Base-by-base conservation (phyloP, 768 basidiomycete genomes). In the Lactarius deliciosus region DNA sequence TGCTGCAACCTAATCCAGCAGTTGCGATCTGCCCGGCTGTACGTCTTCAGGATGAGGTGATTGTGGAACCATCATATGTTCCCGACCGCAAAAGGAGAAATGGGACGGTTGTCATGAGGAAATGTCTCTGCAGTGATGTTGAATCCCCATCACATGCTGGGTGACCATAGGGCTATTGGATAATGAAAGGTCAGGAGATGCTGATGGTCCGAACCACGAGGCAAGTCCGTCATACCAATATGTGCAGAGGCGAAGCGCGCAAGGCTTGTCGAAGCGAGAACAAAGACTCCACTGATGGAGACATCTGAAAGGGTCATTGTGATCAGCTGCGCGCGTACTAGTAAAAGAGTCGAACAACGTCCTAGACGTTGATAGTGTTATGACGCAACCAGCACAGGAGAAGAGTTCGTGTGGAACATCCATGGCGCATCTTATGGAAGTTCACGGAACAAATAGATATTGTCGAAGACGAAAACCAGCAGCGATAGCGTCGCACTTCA, bases 31-130 rank as follows among this genome's bases (percentile, higher is more conserved):
- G 71, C 88, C 88, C 0, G 22, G 83, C 88, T 0, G 85, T 84
- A 86, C 73, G 74, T 87, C 85, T 2, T 79, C 79, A 0, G 76
- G 70, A 72, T 86, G 80, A 2, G 89, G 88, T 0, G 88, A 88
- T 77, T 77, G 71, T 89, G 86, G 75, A 88, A 87, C 88, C 87
- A 85, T 80, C 81, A 81, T 7, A 76, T 84, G 61, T 71, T 77
- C 74, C 62, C 76, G 78, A 65, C 72, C 59, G 64, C 50, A 32
- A 81, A 77, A 2, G 82, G 81, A 0, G 72, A 68, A 7, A 80
- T 85, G 30, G 89, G 87, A 2, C 88, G 83, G 73, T 89, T 89
- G 71, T 89, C 88, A 74, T 87, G 86, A 5, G 76, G 54, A 59
- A 81, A 87, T 1, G 83, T 83, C 43, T 80, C 57, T 8, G 70